These are phyloP conservation scores for Phytophthora megakarya DNA, from an alignment of 352 stramenopile genomes.

Conservation along the genomic window DNA sequence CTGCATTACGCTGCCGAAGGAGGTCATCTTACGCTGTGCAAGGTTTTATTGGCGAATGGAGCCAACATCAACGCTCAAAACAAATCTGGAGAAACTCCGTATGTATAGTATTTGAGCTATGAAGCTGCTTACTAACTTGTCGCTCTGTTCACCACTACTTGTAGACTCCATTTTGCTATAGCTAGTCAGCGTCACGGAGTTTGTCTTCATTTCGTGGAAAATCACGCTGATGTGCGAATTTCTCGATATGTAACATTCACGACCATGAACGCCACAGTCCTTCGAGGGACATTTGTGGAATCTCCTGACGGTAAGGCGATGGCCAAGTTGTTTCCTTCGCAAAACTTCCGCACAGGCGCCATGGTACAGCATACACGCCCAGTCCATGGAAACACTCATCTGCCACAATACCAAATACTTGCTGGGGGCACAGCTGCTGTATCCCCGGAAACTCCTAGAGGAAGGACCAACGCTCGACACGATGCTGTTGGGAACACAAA, in stretches of 20 bases:
- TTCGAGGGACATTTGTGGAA: constrained; percentile 70
- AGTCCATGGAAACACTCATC: constrained; percentile 9
- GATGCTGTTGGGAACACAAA: constrained; percentile 24
- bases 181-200: constrained; percentile 75
- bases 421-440: constrained; percentile 20
- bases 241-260: constrained; percentile 63
- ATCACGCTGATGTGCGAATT: constrained; percentile 68
- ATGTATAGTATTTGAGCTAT: constrained; percentile 22
- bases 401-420: constrained; percentile 25
- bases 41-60: constrained; percentile 63
- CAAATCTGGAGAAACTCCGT: constrained; percentile 79
- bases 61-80: constrained; percentile 83
- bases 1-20: constrained; percentile 81
- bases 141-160: background rate
- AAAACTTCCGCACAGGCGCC: constrained; percentile 48
- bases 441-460: constrained; percentile 20
- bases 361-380: constrained; percentile 30
- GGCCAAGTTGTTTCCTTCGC: constrained; percentile 67
- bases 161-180: constrained; percentile 80
- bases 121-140: background rate
- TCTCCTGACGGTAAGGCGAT: constrained; percentile 46
- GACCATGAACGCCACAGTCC: constrained; percentile 52
- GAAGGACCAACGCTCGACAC: constrained; percentile 17
- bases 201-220: constrained; percentile 61
- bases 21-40: constrained; percentile 67